Percentiles rank a stretch among this genome's conserved stretches.
Evolutionary conservation across 805 yeast genomes (phyloP).

Genomic region (Yamadazyma sp.): DNA sequence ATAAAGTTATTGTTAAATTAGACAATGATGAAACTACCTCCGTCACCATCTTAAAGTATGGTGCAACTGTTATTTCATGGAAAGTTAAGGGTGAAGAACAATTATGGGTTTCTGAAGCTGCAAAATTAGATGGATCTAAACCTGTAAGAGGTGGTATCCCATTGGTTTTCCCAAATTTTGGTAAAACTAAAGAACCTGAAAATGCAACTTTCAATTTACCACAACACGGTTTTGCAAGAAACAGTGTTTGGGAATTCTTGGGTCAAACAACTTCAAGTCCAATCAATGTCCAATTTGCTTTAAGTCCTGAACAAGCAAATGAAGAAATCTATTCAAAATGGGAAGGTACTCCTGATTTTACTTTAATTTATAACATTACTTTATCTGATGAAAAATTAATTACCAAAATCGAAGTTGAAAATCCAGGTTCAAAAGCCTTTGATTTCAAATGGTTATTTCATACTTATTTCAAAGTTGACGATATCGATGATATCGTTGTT

Average conservation of each 20-base stretch:
- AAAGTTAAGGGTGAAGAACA: conserved; percentile 64
- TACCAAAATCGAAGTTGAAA: conserved; percentile 74
- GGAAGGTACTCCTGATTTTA: conserved; percentile 61
- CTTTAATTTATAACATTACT: conserved; percentile 66
- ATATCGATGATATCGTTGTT: conserved; percentile 73
- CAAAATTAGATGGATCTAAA: conserved; percentile 84
- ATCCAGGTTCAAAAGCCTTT: conserved; percentile 61
- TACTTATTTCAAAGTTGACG: conserved; percentile 74
- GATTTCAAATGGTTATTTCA: conserved; percentile 95
- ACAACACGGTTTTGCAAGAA: conserved; percentile 96
- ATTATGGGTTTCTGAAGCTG: conserved; percentile 75
- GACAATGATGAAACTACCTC: conserved; percentile 50
- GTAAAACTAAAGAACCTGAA: conserved; percentile 53
- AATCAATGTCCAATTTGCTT: conserved; percentile 78
- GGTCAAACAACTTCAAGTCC: conserved; percentile 80
- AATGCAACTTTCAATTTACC: conserved; percentile 69
- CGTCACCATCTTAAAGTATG: conserved; percentile 74
- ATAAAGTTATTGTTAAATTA: conserved; percentile 57
- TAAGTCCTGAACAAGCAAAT: conserved; percentile 80
- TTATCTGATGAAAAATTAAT: conserved; percentile 56
- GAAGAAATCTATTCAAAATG: conserved; percentile 57
- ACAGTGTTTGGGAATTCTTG: conserved; percentile 86
- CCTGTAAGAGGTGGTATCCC: conserved; percentile 99
- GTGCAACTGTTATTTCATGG: conserved; percentile 92
- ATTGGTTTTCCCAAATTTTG: conserved; percentile 90